A percentile compares a stretch with the other conserved stretches of the same genome.
These are phyloP conservation scores for Solanum rostratum DNA, from an alignment of 257 asterid species.

Conservation along the genomic window DNA sequence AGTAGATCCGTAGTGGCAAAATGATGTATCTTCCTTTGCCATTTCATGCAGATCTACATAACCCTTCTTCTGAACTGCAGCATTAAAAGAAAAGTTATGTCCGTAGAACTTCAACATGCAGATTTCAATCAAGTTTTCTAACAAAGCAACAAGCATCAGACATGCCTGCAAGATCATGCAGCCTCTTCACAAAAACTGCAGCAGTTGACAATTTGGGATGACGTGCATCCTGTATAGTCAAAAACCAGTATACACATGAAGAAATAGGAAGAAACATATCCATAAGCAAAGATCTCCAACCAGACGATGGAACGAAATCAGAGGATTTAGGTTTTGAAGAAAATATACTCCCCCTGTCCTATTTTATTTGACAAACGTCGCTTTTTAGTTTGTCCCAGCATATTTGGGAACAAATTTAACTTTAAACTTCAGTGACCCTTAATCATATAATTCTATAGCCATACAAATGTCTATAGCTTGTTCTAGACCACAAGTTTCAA, in stretches of 20 bases:
- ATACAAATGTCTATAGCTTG: neutral
- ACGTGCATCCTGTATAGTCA: conserved; percentile 57
- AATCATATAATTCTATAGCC: neutral
- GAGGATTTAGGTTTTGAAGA: neutral
- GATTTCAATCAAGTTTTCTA: neutral
- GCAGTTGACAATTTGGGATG: conserved; percentile 83
- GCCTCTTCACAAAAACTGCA: conserved; percentile 76
- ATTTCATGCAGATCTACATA: conserved; percentile 82
- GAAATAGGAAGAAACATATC: neutral
- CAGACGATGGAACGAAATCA: neutral
- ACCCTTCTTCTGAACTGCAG: conserved; percentile 87
- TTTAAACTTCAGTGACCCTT: neutral
- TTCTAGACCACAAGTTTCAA: neutral
- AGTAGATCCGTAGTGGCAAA: conserved; percentile 80
- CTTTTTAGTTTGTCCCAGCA: neutral
- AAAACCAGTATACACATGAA: neutral
- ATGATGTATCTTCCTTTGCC: conserved; percentile 59
- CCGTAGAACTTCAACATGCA: neutral
- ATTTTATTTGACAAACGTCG: neutral
- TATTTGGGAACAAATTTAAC: neutral
- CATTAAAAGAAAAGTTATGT: conserved; percentile 7
- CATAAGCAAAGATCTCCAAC: neutral
- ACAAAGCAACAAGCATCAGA: neutral
- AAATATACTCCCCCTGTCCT: neutral
- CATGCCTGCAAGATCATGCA: conserved; percentile 94